A percentile compares a stretch with the other conserved stretches of the same genome.
These are phyloP conservation scores for Fusarium subglutinans DNA, from an alignment of 2,329 filamentous ascomycete species.

Conservation along the genomic window DNA sequence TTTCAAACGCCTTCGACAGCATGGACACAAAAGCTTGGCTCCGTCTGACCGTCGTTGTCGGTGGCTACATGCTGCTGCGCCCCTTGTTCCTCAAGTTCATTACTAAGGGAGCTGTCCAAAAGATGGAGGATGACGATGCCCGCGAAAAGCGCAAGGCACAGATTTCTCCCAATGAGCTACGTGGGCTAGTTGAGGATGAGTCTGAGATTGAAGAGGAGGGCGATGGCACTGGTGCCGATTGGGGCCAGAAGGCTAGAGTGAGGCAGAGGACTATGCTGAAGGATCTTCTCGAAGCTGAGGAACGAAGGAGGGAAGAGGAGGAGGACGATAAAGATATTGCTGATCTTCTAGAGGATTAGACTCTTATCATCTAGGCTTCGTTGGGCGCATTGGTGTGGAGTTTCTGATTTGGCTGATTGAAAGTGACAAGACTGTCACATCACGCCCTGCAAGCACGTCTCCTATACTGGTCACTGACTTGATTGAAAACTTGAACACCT, in stretches of 20 bases:
- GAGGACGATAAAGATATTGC: slow-evolving; percentile 80
- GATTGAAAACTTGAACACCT: not conserved
- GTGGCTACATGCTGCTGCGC: slow-evolving; percentile 77
- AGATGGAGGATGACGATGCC: slow-evolving; percentile 67
- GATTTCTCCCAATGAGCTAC: slow-evolving; percentile 72
- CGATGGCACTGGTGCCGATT: slow-evolving; percentile 62
- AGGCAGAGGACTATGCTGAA: slow-evolving; percentile 74
- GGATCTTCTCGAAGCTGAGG: slow-evolving; percentile 71
- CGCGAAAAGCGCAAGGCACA: slow-evolving; percentile 64
- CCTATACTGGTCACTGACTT: not conserved
- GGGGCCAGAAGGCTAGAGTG: slow-evolving; percentile 76
- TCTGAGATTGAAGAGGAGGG: slow-evolving; percentile 59
- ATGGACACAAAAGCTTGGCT: slow-evolving; percentile 67
- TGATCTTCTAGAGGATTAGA: slow-evolving; percentile 70
- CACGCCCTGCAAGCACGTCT: not conserved
- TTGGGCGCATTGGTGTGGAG: not conserved
- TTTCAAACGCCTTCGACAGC: slow-evolving; percentile 58
- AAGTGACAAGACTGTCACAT: not conserved
- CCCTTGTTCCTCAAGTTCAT: slow-evolving; percentile 78
- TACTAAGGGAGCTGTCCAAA: slow-evolving; percentile 69
- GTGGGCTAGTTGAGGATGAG: slow-evolving; percentile 64
- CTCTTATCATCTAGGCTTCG: not conserved
- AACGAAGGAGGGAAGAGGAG: slow-evolving; percentile 67
- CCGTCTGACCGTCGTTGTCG: slow-evolving; percentile 75
- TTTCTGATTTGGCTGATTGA: slow-evolving; percentile 1